These are phyloP conservation scores for Mycosarcoma maydis DNA, from an alignment of 1,284 basidiomycete species.

Conservation along the genomic window DNA sequence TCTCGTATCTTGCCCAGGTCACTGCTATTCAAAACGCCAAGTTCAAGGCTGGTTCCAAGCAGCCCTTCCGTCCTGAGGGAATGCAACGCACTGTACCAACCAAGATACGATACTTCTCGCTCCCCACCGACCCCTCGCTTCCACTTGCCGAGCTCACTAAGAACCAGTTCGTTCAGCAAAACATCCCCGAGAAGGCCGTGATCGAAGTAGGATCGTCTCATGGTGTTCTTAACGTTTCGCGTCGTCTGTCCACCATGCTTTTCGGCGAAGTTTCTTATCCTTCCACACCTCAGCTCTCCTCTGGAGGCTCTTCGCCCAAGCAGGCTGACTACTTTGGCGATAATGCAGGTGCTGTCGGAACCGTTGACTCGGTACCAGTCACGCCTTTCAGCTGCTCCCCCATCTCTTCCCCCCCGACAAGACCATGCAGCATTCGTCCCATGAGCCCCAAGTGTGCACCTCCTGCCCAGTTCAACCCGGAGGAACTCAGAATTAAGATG, in stretches of 20 bases:
- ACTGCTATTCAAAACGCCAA: constrained; percentile 37
- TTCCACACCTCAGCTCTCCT: constrained; percentile 20
- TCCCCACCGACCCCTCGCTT: constrained; percentile 41
- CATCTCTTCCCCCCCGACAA: constrained; percentile 14
- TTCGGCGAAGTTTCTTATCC: constrained; percentile 26
- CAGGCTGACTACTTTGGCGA: constrained; percentile 32
- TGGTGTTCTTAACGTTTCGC: constrained; percentile 35
- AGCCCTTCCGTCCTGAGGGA: constrained; percentile 26
- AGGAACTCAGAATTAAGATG: constrained; percentile 42
- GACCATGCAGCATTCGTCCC: constrained; percentile 31
- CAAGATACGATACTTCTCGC: constrained; percentile 42
- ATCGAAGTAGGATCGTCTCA: constrained; percentile 18
- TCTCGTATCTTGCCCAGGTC: constrained; percentile 44
- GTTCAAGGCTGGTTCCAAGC: constrained; percentile 40
- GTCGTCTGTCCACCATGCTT: constrained; percentile 40
- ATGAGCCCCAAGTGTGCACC: constrained; percentile 36
- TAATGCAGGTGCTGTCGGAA: constrained; percentile 13
- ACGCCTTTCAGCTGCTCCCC: constrained; percentile 22
- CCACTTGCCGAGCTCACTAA: constrained; percentile 33
- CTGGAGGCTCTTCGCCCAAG: constrained; percentile 20
- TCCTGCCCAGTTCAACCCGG: constrained; percentile 36
- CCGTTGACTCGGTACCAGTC: constrained; percentile 18
- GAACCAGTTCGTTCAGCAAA: constrained; percentile 44
- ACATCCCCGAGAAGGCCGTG: constrained; percentile 32
- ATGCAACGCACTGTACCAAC: constrained; percentile 20